Evolutionary conservation across 768 basidiomycete genomes (phyloP).

Genomic region (Gautieria morchelliformis): DNA sequence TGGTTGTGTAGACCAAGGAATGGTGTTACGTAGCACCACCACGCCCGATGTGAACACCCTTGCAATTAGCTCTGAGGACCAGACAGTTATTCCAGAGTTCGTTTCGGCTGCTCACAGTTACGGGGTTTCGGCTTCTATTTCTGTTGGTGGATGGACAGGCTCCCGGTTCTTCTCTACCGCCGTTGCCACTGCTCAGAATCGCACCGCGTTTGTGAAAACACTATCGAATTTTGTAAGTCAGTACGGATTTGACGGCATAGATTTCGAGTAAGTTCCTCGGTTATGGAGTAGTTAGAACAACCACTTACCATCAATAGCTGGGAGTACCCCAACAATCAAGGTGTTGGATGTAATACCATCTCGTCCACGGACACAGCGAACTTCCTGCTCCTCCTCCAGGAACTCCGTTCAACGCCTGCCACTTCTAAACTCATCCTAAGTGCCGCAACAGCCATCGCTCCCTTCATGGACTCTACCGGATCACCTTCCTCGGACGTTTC

Average conservation of each 20-base stretch:
- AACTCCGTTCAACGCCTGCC: conserved; percentile 47
- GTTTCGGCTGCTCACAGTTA: conserved; percentile 35
- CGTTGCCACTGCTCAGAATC: conserved; percentile 45
- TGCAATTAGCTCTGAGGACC: conserved; percentile 33
- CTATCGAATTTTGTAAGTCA: conserved; percentile 36
- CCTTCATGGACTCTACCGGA: conserved; percentile 54
- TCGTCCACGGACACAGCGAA: conserved; percentile 63
- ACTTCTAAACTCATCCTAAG: conserved; percentile 57
- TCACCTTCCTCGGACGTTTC: conserved; percentile 52
- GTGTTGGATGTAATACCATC: conserved; percentile 61
- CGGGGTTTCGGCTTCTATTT: conserved; percentile 25
- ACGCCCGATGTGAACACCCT: conserved; percentile 25
- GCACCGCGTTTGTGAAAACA: conserved; percentile 60
- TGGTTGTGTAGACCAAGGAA: not conserved
- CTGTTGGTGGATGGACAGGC: conserved; percentile 68
- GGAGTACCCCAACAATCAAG: conserved; percentile 72
- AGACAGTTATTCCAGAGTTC: conserved; percentile 43
- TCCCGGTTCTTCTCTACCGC: conserved; percentile 51
- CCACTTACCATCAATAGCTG: conserved; percentile 38
- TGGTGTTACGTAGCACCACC: conserved; percentile 20
- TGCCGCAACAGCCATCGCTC: conserved; percentile 55
- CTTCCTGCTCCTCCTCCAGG: conserved; percentile 66
- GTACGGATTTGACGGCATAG: conserved; percentile 24
- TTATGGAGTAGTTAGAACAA: not conserved
- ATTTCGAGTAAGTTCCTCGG: conserved; percentile 7